A percentile compares a stretch with the other conserved stretches of the same genome.
phyloP scores from a whole-genome alignment of 768 basidiomycete species.

The Sporobolomyces roseus region DNA sequence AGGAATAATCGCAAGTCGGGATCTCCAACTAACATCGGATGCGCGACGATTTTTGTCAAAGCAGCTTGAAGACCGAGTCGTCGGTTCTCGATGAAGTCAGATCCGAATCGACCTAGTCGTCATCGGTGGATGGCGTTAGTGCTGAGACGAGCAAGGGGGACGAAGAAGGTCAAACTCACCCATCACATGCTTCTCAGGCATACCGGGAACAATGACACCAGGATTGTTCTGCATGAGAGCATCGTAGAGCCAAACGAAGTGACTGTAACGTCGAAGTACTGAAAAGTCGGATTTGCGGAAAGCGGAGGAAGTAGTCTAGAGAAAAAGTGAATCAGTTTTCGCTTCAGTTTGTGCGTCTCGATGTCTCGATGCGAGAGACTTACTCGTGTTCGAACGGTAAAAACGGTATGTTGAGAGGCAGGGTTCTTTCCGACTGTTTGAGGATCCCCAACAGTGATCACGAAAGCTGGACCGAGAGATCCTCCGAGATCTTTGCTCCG shows the following conservation, averaged over 20 bases:
- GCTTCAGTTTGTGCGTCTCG: not conserved
- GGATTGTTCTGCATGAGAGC: conserved; percentile 84
- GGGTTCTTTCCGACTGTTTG: conserved; percentile 93
- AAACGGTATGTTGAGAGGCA: conserved; percentile 70
- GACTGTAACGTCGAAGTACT: conserved; percentile 92
- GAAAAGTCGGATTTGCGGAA: conserved; percentile 82
- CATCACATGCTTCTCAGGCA: conserved; percentile 89
- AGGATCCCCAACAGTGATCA: conserved; percentile 91
- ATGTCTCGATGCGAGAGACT: conserved; percentile 40
- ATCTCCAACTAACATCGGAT: conserved; percentile 84
- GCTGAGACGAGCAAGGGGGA: not conserved
- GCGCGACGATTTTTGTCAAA: conserved; percentile 85
- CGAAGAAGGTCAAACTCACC: conserved; percentile 47
- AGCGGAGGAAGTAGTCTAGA: conserved; percentile 45
- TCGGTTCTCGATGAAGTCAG: conserved; percentile 82
- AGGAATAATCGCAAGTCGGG: conserved; percentile 82
- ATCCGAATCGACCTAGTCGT: conserved; percentile 68
- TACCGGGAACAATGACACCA: conserved; percentile 93
- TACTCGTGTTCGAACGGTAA: conserved; percentile 87
- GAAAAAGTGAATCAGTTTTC: conserved; percentile 14
- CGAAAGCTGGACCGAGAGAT: conserved; percentile 53
- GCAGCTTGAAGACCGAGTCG: conserved; percentile 80
- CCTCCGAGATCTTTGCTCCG: conserved; percentile 28
- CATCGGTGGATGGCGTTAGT: not conserved
- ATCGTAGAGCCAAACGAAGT: conserved; percentile 95